Conservation (phyloP, 2,329 filamentous ascomycete species). For the Fusarium tuaranense region DNA sequence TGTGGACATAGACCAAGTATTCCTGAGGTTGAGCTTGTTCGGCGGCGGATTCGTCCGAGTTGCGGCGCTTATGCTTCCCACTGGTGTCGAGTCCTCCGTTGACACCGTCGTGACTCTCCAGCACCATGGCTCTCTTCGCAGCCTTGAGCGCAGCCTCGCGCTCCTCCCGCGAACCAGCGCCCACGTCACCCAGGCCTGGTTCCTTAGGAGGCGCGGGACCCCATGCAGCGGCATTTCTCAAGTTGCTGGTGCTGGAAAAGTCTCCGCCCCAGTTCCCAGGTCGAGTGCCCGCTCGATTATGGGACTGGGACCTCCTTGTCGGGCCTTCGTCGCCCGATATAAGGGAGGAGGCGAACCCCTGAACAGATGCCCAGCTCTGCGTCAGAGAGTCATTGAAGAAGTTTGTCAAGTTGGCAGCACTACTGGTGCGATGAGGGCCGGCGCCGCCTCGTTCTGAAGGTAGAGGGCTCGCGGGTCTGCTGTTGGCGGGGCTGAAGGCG, state of each 20-base stretch:
- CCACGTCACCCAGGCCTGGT: constrained; percentile 61
- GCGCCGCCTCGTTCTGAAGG: constrained; percentile 54
- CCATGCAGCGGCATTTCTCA: constrained; percentile 53
- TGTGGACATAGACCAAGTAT: constrained; percentile 90
- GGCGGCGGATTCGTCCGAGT: constrained; percentile 71
- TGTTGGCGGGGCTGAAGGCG: constrained; percentile 52
- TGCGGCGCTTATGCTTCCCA: constrained; percentile 72
- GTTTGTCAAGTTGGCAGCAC: constrained; percentile 52
- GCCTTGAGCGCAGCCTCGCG: constrained; percentile 67
- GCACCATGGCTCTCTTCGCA: constrained; percentile 67
- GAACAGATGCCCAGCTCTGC: constrained; percentile 67
- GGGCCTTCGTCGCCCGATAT: constrained; percentile 45
- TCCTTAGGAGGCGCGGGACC: constrained; percentile 58
- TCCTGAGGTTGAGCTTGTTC: constrained; percentile 74
- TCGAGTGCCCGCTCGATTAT: constrained; percentile 35
- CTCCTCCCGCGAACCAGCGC: constrained; percentile 64
- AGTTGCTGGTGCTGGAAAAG: constrained; percentile 26
- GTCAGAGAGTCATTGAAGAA: constrained; percentile 65
- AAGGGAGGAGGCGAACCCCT: constrained; percentile 63
- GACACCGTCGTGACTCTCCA: constrained; percentile 71
- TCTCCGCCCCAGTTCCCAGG: constrained; percentile 35
- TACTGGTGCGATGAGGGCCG: constrained; percentile 46
- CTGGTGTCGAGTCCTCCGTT: constrained; percentile 68
- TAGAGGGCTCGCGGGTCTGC: constrained; percentile 62
- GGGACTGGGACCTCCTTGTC: constrained; percentile 39